Percentiles rank a stretch among this genome's conserved stretches.
These are phyloP conservation scores for Citrus glauca DNA, from an alignment of 345 rosid species.

Conservation along the genomic window DNA sequence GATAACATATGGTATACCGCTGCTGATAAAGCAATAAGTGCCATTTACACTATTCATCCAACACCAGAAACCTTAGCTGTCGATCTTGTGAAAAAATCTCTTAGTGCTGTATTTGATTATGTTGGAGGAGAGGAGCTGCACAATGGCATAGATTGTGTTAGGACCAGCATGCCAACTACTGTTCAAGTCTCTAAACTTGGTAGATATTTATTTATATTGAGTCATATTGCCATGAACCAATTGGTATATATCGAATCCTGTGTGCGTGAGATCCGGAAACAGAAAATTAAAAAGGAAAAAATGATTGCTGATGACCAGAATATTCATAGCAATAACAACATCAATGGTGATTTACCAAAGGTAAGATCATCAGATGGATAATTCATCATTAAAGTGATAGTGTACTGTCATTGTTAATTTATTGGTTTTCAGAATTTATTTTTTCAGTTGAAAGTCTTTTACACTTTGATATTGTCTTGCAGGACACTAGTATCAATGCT, in stretches of 20 bases:
- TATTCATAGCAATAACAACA: slow-evolving; percentile 16
- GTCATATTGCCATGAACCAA: slow-evolving; percentile 96
- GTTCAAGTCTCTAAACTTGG: slow-evolving; percentile 76
- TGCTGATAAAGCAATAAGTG: slow-evolving; percentile 89
- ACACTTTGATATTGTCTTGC: slow-evolving; percentile 21
- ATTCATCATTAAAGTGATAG: not conserved
- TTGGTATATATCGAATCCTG: slow-evolving; percentile 89
- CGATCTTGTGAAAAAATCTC: slow-evolving; percentile 60
- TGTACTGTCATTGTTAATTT: not conserved
- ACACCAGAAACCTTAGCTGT: slow-evolving; percentile 84
- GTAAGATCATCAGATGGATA: slow-evolving; percentile 24
- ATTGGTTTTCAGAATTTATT: not conserved
- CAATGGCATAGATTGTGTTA: slow-evolving; percentile 29
- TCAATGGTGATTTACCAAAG: slow-evolving; percentile 30
- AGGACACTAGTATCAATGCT: slow-evolving; percentile 81
- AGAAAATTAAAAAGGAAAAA: slow-evolving; percentile 59
- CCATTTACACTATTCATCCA: slow-evolving; percentile 75
- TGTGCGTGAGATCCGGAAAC: slow-evolving; percentile 75
- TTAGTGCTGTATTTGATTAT: slow-evolving; percentile 53
- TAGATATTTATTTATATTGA: slow-evolving; percentile 72
- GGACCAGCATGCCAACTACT: slow-evolving; percentile 34
- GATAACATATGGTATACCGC: slow-evolving; percentile 85
- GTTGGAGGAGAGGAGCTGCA: slow-evolving; percentile 44
- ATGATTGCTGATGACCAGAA: slow-evolving; percentile 36
- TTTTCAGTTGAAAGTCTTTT: not conserved